A percentile compares a stretch with the other conserved stretches of the same genome.
phyloP scores from a whole-genome alignment of 164 flowering plant genomes.

The Paratinospora sagittata region DNA sequence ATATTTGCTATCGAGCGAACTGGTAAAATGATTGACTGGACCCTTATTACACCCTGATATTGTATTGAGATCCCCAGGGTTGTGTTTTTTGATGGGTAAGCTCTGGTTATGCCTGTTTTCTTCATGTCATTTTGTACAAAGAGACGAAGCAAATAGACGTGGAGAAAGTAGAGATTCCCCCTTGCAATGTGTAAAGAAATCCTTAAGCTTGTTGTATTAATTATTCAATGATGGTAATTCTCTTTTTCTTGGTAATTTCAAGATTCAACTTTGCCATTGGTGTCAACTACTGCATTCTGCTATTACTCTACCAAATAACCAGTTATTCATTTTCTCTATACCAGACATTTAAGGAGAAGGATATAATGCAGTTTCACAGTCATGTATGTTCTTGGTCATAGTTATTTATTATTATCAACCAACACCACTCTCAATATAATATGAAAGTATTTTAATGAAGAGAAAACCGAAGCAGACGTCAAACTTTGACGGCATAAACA shows the following conservation, averaged over 20 bases:
- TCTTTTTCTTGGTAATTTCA: not conserved
- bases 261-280: not conserved
- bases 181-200: constrained; percentile 4
- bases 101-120: not conserved
- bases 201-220: not conserved
- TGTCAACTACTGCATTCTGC: no score
- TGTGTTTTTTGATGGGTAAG: no score
- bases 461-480: no score
- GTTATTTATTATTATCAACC: no score
- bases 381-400: no score
- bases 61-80: not conserved
- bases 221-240: not conserved
- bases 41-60: not conserved
- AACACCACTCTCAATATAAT: no score
- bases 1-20: constrained; percentile 71
- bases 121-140: constrained; percentile 10
- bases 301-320: no score
- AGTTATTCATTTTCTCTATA: no score
- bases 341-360: no score
- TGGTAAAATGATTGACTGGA: constrained; percentile 34
- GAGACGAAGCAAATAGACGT: constrained; percentile 9
- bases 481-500: no score
- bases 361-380: no score
- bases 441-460: no score
- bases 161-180: not conserved